Conservation (phyloP, 345 rosid genomes). For the Ricinus communis region DNA sequence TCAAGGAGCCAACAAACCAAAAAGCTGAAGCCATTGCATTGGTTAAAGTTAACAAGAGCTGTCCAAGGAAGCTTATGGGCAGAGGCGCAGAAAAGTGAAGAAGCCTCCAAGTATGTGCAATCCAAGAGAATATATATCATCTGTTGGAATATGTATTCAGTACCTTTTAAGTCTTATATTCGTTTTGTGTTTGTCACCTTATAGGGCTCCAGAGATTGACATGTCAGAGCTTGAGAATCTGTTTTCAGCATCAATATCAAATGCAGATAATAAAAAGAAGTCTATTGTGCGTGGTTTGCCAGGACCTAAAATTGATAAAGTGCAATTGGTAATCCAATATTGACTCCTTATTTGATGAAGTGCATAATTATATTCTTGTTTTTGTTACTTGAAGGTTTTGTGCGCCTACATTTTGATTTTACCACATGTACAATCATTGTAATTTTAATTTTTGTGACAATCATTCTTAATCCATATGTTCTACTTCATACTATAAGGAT, state of each 20-base stretch:
- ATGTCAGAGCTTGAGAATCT: conserved; percentile 91
- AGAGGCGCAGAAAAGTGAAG: conserved; percentile 84
- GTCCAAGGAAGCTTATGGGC: conserved; percentile 98
- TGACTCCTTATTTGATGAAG: neutral
- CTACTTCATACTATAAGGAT: neutral
- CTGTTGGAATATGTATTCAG: conserved; percentile 12
- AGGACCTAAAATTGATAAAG: conserved; percentile 77
- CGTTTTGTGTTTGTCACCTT: conserved; percentile 15
- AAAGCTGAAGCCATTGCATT: conserved; percentile 93
- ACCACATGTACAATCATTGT: neutral
- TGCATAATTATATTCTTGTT: neutral
- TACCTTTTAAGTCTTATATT: conserved; percentile 5
- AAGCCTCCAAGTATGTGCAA: conserved; percentile 69
- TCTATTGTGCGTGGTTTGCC: conserved; percentile 38
- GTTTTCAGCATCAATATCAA: conserved; percentile 71
- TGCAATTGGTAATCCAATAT: conserved; percentile 69
- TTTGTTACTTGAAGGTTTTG: neutral
- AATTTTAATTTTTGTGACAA: neutral
- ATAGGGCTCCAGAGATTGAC: conserved; percentile 97
- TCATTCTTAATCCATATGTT: neutral
- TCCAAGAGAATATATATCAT: conserved; percentile 10
- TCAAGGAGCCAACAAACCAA: conserved; percentile 55
- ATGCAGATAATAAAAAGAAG: conserved; percentile 48
- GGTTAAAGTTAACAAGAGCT: conserved; percentile 93
- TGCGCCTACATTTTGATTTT: neutral